Base-by-base conservation (phyloP, 805 yeast species). In the Spathaspora hagerdaliae region DNA sequence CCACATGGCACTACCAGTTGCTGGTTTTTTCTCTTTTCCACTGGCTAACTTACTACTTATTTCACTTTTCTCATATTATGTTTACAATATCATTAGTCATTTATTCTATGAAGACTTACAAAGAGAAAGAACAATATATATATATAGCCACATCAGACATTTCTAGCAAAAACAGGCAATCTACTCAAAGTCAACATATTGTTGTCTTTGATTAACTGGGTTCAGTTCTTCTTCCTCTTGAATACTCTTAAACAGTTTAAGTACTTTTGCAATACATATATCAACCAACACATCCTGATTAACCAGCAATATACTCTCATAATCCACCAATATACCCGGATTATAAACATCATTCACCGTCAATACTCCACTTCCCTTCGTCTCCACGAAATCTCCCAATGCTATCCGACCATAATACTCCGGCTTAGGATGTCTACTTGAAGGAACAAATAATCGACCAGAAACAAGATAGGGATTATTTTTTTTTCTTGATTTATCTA, bases 201-300 rank as follows among this genome's bases (percentile, higher is more conserved):
- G 24, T 3, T 19, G 24, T 19, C 24, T 19, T 19, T 19, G 24
- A 19, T 19, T 19, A 3, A 19, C 24, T 19, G 24, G 24, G 5
- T 19, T 19, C 24, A 3, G 24, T 19, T 19, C 24, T 19, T 19
- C 4, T 19, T 19, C 24, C 12, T 29, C 32, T 29, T 29, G 12
- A 29, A 29, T 5, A 29, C 12, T 39, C 43, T 44, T 45, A 14
- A 29, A 13, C 27, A 40, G n/a, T 34, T 48, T 44, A n/a, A 48
- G 38, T 10, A 42, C 37, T 5, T 43, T 39, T 7, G 48, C 45
- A 12, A 48, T 26, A 34, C 51, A 48, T 12, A 48, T 38, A 10
- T 41, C 29, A 9, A 44, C 48, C 7, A 48, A 36, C 6, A 7
- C 46, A 27, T 48, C 45, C 5, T n/a, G 12, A 39, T 31, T 27